Evolutionary conservation across 345 rosid genomes (phyloP), one percentile per base, ranked within the genome.

Genomic region (Hibiscus syriacus): DNA sequence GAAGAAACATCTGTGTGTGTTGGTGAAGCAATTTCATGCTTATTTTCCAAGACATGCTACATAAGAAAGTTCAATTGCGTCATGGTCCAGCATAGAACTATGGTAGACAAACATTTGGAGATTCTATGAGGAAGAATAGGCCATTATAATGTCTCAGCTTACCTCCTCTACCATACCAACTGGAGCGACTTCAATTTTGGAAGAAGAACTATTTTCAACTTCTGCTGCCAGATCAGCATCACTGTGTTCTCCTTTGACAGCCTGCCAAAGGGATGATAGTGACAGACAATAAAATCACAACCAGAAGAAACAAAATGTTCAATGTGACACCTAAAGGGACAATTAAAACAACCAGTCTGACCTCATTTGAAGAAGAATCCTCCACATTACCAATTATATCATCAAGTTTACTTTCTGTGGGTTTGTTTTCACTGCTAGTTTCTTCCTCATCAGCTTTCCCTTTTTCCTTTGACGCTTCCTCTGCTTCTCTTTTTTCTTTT

Each of bases 401-500:
- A 26, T 83, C 76, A 60, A 58, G 67, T 30, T 30, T 23, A 58
- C 45, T 71, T 64, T 75, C 83, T 11, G 54, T 20, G 4, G 77
- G 68, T 76, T 78, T 64, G 11, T 74, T 81, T 67, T 70, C 81
- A 30, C 52, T 66, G 17, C 66, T 43, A 26, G 59, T 63, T 64
- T 70, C 77, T 67, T 79, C 76, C 30, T 66, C 77, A 53, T 65
- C 82, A 36, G 54, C 55, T 59, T 70, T 72, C 54, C 63, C 79
- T 45, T 79, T 78, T 66, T 71, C 85, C 43, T 38, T 64, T 22
- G 70, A 72, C 65, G 81, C 80, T 29, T 82, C 84, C 77, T 80
- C 97, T 66, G 92, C 89, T 72, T 87, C 92, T 76, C 80, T 85
- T 67, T 73, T 81, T 71, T 82, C 87, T 67, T 77, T 85, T 73